Conservation (phyloP, 208 protist genomes). For the Leishmania mexicana region DNA sequence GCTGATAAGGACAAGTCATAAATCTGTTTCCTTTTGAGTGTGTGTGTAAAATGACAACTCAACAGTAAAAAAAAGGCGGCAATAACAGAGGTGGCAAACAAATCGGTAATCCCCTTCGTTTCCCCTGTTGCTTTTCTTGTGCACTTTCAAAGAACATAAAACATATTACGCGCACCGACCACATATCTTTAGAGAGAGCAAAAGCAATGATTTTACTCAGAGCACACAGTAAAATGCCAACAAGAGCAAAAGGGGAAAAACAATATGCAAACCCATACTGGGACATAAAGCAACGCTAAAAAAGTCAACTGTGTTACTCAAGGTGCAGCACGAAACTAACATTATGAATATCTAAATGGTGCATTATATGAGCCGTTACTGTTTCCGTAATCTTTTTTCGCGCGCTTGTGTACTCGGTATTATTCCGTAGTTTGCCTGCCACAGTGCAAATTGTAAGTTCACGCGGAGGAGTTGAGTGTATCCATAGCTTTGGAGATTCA, state of each 20-base stretch:
- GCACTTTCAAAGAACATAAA: not conserved
- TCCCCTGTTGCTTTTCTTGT: not conserved
- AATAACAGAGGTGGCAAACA: not conserved
- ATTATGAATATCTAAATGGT: conserved; percentile 11
- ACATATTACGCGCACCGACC: not conserved
- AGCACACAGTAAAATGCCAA: not conserved
- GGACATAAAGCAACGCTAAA: not conserved
- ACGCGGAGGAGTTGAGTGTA: conserved; percentile 64
- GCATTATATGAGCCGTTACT: conserved; percentile 17
- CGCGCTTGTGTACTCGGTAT: conserved; percentile 15
- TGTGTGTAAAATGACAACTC: not conserved
- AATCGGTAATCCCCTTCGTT: not conserved
- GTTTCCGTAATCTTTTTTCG: conserved; percentile 23
- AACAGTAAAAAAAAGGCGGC: not conserved
- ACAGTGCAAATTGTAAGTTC: conserved; percentile 58
- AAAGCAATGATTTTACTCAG: not conserved
- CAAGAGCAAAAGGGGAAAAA: not conserved
- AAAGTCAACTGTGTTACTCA: conserved; percentile 1
- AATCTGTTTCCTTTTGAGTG: not conserved
- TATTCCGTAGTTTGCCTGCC: conserved; percentile 30
- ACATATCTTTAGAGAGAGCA: not conserved
- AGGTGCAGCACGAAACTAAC: conserved; percentile 32
- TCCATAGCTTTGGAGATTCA: conserved; percentile 47
- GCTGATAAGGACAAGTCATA: no score
- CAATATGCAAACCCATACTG: not conserved